These are phyloP conservation scores for Tulasnella sp. DNA, from an alignment of 768 basidiomycete species.

Conservation along the genomic window DNA sequence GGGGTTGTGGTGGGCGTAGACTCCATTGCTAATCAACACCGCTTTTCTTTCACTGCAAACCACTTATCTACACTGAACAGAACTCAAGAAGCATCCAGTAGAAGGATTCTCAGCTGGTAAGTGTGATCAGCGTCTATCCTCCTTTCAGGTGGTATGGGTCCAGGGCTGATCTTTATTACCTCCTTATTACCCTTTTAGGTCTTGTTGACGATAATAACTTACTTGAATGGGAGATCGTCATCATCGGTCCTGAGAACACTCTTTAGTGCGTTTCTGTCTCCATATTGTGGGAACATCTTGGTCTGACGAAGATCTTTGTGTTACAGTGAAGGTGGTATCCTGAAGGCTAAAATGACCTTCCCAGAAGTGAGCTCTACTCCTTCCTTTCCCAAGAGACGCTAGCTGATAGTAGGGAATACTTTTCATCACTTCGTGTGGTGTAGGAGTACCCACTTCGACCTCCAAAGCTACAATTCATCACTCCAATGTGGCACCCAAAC, in stretches of 20 bases:
- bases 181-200: conserved; percentile 35
- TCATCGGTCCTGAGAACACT: conserved; percentile 50
- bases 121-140: conserved; percentile 19
- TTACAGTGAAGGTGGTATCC: conserved; percentile 84
- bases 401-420: not conserved
- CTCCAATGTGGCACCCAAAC: conserved; percentile 96
- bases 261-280: conserved; percentile 27
- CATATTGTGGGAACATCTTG: conserved; percentile 57
- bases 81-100: conserved; percentile 85
- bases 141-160: conserved; percentile 13
- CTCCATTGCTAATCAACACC: not conserved
- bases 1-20: not conserved
- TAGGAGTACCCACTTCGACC: conserved; percentile 76
- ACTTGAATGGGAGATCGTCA: conserved; percentile 92
- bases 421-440: conserved; percentile 6
- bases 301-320: conserved; percentile 70
- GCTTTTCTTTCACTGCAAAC: not conserved
- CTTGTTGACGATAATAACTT: conserved; percentile 91
- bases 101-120: conserved; percentile 93
- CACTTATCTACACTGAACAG: conserved; percentile 25
- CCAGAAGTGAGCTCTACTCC: conserved; percentile 34
- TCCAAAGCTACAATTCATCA: conserved; percentile 92
- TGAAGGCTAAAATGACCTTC: conserved; percentile 82
- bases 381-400: not conserved
- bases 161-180: conserved; percentile 24